A percentile compares a stretch with the other conserved stretches of the same genome.
These are phyloP conservation scores for Fusarium armeniacum DNA, from an alignment of 2,329 filamentous ascomycete genomes.

Conservation along the genomic window DNA sequence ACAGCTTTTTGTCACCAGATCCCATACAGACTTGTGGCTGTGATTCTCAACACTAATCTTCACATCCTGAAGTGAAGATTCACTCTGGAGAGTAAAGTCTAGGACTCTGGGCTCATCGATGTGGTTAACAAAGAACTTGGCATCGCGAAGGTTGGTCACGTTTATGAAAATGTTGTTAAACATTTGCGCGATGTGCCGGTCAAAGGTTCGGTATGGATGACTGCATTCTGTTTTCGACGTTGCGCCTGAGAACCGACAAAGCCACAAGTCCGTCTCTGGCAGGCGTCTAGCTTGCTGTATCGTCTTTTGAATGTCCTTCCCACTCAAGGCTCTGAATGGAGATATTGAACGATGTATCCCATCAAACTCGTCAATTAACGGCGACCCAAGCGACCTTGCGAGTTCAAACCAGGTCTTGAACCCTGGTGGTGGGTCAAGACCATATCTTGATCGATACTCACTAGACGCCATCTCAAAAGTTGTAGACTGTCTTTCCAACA, in stretches of 20 bases:
- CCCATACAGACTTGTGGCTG: background rate
- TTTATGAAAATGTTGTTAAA: background rate
- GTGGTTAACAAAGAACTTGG: background rate
- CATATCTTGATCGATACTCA: background rate
- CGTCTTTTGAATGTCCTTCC: background rate
- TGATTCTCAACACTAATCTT: background rate
- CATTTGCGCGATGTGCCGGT: background rate
- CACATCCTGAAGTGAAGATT: background rate
- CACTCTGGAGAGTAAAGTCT: background rate
- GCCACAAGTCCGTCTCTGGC: background rate
- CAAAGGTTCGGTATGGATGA: background rate
- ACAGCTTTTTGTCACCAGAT: background rate
- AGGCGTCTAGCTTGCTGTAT: background rate
- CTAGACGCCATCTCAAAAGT: background rate
- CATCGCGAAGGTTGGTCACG: background rate
- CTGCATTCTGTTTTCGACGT: background rate
- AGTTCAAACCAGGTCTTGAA: background rate
- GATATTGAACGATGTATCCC: background rate
- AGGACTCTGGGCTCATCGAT: background rate
- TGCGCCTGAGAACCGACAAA: background rate
- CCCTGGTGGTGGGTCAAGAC: background rate
- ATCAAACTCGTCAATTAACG: background rate
- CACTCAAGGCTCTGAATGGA: background rate
- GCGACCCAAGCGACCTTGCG: background rate
- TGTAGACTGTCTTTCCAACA: background rate